Percentiles rank a stretch among this genome's conserved stretches.
Evolutionary conservation across 768 basidiomycete species (phyloP).

Genomic region (Macrolepiota dolichaula): DNA sequence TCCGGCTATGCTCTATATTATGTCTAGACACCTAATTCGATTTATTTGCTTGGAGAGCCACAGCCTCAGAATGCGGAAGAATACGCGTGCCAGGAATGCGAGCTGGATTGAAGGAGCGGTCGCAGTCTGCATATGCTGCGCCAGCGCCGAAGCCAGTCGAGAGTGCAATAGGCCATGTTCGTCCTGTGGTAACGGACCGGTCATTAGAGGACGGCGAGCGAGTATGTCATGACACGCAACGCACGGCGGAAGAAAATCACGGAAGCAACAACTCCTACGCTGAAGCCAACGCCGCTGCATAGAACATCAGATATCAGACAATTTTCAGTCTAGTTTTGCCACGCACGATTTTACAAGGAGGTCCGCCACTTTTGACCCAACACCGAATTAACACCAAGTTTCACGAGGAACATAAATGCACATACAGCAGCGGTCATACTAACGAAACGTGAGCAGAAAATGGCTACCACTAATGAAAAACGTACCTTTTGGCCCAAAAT

Average conservation of each 20-base stretch:
- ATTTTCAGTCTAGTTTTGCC: slow-evolving; percentile 9
- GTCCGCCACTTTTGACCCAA: slow-evolving; percentile 25
- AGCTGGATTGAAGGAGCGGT: slow-evolving; percentile 89
- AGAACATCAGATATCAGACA: neutral
- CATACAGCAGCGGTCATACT: slow-evolving; percentile 88
- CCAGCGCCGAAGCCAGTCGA: slow-evolving; percentile 86
- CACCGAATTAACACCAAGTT: slow-evolving; percentile 12
- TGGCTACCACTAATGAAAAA: neutral
- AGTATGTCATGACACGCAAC: slow-evolving; percentile 28
- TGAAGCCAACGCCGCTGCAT: slow-evolving; percentile 80
- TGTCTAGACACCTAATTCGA: slow-evolving; percentile 5
- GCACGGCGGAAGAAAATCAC: slow-evolving; percentile 89
- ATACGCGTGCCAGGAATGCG: slow-evolving; percentile 82
- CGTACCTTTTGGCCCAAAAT: slow-evolving; percentile 86
- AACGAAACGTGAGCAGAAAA: slow-evolving; percentile 16
- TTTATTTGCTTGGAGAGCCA: slow-evolving; percentile 18
- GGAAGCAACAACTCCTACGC: slow-evolving; percentile 83
- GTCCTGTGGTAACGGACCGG: slow-evolving; percentile 47
- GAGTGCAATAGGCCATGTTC: slow-evolving; percentile 88
- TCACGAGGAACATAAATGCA: slow-evolving; percentile 22
- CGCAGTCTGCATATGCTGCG: slow-evolving; percentile 87
- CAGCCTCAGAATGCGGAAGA: slow-evolving; percentile 39
- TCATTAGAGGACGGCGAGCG: slow-evolving; percentile 7
- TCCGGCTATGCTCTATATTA: slow-evolving; percentile 11
- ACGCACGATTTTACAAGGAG: slow-evolving; percentile 79